These are phyloP conservation scores for Mycena sp. DNA, from an alignment of 1,284 basidiomycete genomes.

Conservation along the genomic window DNA sequence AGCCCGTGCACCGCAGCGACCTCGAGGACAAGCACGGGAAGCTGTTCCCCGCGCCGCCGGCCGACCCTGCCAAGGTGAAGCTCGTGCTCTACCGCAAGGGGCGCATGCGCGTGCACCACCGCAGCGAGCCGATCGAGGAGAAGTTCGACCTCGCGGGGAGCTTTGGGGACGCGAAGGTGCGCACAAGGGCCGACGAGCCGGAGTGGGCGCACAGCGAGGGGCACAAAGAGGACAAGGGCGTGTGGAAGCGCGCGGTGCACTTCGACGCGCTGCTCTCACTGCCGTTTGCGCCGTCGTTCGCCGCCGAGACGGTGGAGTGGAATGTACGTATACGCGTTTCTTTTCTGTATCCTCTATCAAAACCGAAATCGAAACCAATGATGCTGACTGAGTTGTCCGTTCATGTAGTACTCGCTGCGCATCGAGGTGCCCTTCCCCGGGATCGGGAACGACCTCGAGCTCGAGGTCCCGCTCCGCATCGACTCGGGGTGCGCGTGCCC, in stretches of 20 bases:
- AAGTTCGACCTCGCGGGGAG: slow-evolving; percentile 14
- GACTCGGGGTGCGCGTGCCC: slow-evolving; percentile 18
- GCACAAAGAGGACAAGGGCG: slow-evolving; percentile 15
- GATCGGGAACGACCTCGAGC: slow-evolving; percentile 24
- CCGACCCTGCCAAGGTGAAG: slow-evolving; percentile 12
- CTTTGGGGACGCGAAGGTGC: slow-evolving; percentile 18
- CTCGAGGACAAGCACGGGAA: slow-evolving; percentile 19
- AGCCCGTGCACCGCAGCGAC: slow-evolving; percentile 19
- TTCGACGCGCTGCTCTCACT: slow-evolving; percentile 17
- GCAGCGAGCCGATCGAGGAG: not conserved
- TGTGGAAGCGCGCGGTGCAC: slow-evolving; percentile 21
- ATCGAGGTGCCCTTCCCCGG: slow-evolving; percentile 26
- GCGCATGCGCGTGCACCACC: slow-evolving; percentile 2
- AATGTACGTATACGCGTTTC: slow-evolving; percentile 9
- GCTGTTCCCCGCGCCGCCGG: slow-evolving; percentile 26
- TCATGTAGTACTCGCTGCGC: slow-evolving; percentile 14
- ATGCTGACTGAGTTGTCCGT: not conserved
- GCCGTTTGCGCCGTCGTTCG: slow-evolving; percentile 21
- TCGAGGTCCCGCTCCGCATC: slow-evolving; percentile 24
- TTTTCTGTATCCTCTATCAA: too few relatives aligned
- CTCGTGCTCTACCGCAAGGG: slow-evolving; percentile 2
- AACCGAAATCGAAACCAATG: not conserved
- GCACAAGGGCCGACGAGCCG: slow-evolving; percentile 18
- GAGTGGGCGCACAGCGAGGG: slow-evolving; percentile 11
- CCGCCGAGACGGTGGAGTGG: slow-evolving; percentile 19